Base-by-base conservation (phyloP, 306 rosid species). In the Acacia acuminata region DNA sequence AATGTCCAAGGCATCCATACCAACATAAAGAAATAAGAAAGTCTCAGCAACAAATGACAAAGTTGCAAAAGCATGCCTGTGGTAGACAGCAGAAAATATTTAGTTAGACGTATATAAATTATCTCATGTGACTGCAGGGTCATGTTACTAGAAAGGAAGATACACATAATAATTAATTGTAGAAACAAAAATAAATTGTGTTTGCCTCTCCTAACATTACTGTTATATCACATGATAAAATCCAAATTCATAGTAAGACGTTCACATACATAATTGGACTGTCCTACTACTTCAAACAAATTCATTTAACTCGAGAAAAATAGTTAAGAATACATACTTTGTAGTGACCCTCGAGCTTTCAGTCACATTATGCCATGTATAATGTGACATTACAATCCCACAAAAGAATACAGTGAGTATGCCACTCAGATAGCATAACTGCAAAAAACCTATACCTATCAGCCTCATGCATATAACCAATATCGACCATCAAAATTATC, bases 341-440 rank as follows among this genome's bases (percentile, higher is more conserved):
- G 99, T 96, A 5, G 99, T 96, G 81, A 91, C 50, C 89, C 98
- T 92, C 79, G 98, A 96, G 79, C 98, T 90, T 86, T 92, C 97
- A 0, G 99, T 93, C 79, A 96, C 98, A 81, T 96, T 94, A 82
- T 96, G 98, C 98, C 98, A 96, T 13, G 98, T 92, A 90, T 96
- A 96, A 80, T 96, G 99, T n/a, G 99, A 96, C 99, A 96, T 96
- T 32, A 94, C 97, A 77, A 96, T 96, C 83, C 99, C 99, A 79
- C 98, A 96, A 82, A 96, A 96, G 96, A 96, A 96, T 56, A 96
- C 99, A 0, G 99, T 93, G 84, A 96, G 98, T 83, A 96, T 85
- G 87, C 98, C 98, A 86, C 99, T 96, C 81, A 96, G 81, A 88
- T 90, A 82, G 81, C 79, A 83, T 73, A 96, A 86, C 99, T 96